phyloP scores from a whole-genome alignment of 2,329 filamentous ascomycete genomes.

The Polychaeton citri region DNA sequence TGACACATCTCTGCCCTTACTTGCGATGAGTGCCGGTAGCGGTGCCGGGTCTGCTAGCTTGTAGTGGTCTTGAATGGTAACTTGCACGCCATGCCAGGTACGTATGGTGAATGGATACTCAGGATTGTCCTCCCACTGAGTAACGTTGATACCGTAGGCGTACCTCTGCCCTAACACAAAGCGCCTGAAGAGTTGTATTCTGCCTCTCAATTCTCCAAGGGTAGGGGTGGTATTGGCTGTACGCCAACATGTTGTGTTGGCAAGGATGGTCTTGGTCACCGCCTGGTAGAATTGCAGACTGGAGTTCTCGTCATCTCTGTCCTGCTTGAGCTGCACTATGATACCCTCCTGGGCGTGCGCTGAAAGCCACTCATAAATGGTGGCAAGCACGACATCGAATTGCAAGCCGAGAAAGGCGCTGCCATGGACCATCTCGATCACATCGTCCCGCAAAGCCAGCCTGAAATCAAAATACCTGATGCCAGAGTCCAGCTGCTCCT shows the following conservation, averaged over 20 bases:
- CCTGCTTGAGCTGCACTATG: conserved; percentile 23
- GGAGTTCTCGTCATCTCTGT: conserved; percentile 18
- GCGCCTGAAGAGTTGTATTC: conserved; percentile 24
- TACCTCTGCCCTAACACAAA: conserved; percentile 8
- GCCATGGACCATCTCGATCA: conserved; percentile 24
- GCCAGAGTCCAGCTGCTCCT: conserved; percentile 18
- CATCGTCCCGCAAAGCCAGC: conserved; percentile 18
- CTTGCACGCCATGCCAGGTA: conserved; percentile 22
- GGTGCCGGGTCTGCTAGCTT: conserved; percentile 25
- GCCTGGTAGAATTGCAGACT: conserved; percentile 25
- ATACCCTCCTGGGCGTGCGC: conserved; percentile 18
- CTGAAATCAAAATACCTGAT: conserved; percentile 25
- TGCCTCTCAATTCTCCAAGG: conserved; percentile 20
- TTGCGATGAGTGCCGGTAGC: conserved; percentile 25
- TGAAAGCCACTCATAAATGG: conserved; percentile 18
- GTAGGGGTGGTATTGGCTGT: conserved; percentile 20
- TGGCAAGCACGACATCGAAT: conserved; percentile 14
- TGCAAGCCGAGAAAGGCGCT: conserved; percentile 16
- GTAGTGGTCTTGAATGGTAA: conserved; percentile 38
- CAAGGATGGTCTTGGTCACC: conserved; percentile 15
- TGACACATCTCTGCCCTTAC: conserved; percentile 27
- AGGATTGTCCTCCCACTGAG: conserved; percentile 23
- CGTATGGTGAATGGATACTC: conserved; percentile 22
- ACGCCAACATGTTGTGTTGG: conserved; percentile 18
- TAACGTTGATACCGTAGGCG: conserved; percentile 21